Evolutionary conservation across 1,284 basidiomycete genomes (phyloP), one percentile per base, ranked within the genome.

Genomic region (Malassezia restricta): DNA sequence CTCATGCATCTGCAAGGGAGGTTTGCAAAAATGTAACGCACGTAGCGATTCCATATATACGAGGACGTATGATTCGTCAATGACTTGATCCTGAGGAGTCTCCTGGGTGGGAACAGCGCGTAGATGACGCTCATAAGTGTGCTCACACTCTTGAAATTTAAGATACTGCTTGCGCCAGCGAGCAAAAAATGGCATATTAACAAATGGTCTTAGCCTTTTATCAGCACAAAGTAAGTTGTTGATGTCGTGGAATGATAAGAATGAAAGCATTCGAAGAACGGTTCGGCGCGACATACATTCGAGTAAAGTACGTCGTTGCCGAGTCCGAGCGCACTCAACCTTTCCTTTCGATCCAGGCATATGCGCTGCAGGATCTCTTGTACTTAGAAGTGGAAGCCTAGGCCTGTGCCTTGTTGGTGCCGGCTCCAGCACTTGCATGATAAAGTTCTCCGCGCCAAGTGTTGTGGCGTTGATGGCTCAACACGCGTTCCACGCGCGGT

Each of bases 251-350:
- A 62, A 59, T 12, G 59, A 61, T 14, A 67, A 52, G 33, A 59
- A 52, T 28, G 57, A 51, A 1, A 67, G 58, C 32, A 59, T 49
- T 43, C 58, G 59, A 37, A 65, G 61, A 29, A 65, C 62, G 14
- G 61, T 53, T 37, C 62, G 59, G 33, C 62, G 57, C 33, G 61
- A 61, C 14, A 67, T 61, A 55, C 64, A 66, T 49, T 66, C 64
- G 24, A 66, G 62, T 5, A 66, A 54, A 6, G 64, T 66, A 3
- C 64, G 51, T 9, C 62, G 62, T 11, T 51, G 28, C n/a, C 28
- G 38, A 27, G 28, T 28, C 15, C 20, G 15, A 3, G 44, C n/a
- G 5, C 8, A 3, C 33, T 12, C 15, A 35, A 12, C 5, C 15
- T 35, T 35, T 11, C 15, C 33, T 15, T 35, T 35, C 11, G 33